Evolutionary conservation across 208 protist genomes (phyloP), one percentile per base, ranked within the genome.

Genomic region (Leishmania tarentolae): DNA sequence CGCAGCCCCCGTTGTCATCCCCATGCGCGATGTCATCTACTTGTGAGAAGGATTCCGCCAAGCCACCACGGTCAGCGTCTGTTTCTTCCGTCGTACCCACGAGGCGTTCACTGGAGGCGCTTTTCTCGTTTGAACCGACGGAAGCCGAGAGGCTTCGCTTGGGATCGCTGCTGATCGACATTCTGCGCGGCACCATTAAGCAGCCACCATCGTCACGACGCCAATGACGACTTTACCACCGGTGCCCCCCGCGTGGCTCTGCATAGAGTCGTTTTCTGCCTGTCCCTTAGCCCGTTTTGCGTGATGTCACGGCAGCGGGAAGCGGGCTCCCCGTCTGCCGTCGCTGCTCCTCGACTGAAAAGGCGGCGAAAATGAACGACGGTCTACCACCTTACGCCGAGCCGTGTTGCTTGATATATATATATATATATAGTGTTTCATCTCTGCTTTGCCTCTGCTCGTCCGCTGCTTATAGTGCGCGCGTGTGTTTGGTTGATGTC

Each of bases 101-200:
- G 8, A 0, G 24, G 19, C 1, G 63, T 15, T 37, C 44, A 52
- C 42, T 9, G 76, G 31, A 42, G 42, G 0, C 76, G 31, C 3
- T 11, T 31, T 44, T 15, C n/a, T 37, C 11, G 1, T 37, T 76
- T 19, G 72, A 61, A 31, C 4, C 31, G 3, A 37, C 31, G 37
- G 72, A 74, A 2, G 46, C 57, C 5, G 82, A 85, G 70, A n/a
- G 71, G 2, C 35, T 81, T 50, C 57, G 76, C 3, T 69, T 81
- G 71, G 69, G 76, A 37, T 78, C 70, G n/a, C 50, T 81, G 46
- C 35, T 81, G 46, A 50, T 81, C 21, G 82, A 81, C 72, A 75
- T 81, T 17, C 74, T 85, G n/a, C 59, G 46, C 19, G 19, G 71
- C 47, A 71, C 47, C 59, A 42, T 71, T 70, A 70, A 37, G 9